Evolutionary conservation across 2,329 filamentous ascomycete species (phyloP), one percentile per base, ranked within the genome.

Genomic region (Xylariomycetidae sp.): DNA sequence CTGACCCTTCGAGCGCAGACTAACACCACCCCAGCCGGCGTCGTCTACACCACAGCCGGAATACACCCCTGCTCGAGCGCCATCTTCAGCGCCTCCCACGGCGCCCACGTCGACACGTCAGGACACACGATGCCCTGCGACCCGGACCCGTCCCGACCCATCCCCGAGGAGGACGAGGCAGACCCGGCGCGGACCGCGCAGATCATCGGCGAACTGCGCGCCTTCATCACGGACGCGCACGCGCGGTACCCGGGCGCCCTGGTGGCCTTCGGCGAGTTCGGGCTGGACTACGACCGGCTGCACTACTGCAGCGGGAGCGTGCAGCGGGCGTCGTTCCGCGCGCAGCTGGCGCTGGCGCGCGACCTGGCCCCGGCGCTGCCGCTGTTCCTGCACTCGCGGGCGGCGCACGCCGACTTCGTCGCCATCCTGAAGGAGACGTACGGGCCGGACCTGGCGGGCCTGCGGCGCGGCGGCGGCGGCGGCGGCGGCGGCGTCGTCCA

Each of bases 201-300:
- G 25, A 68, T 75, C 52, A 68, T 88, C 15, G 42, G 61, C 1
- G 69, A 75, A 19, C 71, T 96, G n/a, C 70, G 70, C 27, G 53
- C 63, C 6, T 65, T 95, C 3, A 76, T 89, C 4, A 53, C 72
- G 2, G 62, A 76, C 22, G 74, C 77, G 1, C 76, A 76, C 13
- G 28, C 18, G 9, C 25, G 42, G 32, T 36, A 38, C 72, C 43
- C 35, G 17, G 43, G 18, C 39, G 57, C 74, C 0, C 70, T 85
- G 25, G 80, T 86, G 1, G 90, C 92, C 6, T 88, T 95, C 56
- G 92, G 92, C 30, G 92, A 98, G 61, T 87, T 98, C 42, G 92
- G 92, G 2, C 80, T 98, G 4, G 92, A 98, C 63, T 98, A 96
- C 56, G 92, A 98, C 63, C 79, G 92, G 2, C 66, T 98, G 22